Evolutionary conservation across 129 eudicot species (phyloP), one percentile per base, ranked within the genome.

Genomic region (Dittrichia graveolens): DNA sequence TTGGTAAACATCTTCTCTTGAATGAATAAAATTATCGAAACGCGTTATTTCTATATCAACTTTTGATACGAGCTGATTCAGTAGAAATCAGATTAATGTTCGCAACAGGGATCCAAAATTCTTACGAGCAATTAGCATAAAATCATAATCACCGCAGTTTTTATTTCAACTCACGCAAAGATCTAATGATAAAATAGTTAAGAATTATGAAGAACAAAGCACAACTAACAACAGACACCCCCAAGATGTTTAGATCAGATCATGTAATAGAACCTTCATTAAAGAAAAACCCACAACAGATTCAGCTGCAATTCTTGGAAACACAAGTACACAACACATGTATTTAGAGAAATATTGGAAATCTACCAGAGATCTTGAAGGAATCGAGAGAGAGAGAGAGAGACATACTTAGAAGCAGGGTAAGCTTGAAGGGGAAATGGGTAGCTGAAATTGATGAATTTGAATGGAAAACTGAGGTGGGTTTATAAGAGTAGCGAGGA

Each of bases 221-320:
- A n/a, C n/a, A n/a, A n/a, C n/a, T n/a, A n/a, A n/a, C 47, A 69
- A 46, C 31, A 24, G 31, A 24, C 31, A 24, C 31, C 31, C 31
- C 31, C 14, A 14, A 69, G 7, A 39, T 34, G 24, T 52, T 69
- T 4, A 64, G 69, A 64, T 63, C 9, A 68, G 8, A 67, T 68
- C 69, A 63, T 63, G 52, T 63, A 16, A 42, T 14, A 0, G 35
- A 63, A 63, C 15, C 15, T 2, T 16, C 42, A n/a, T 3, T 7
- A 31, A 69, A 11, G 8, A n/a, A 69, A 69, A 69, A 54, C 7
- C 54, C 47, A 15, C 58, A 67, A 47, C 3, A 38, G 48, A 68
- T 68, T 68, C 38, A 39, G 40, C 15, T 47, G 48, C 44, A 35
- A 48, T 48, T 41, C 6, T 13, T 16, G 9, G 53, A 53, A 65